These are phyloP conservation scores for Phyllosticta capitalensis DNA, from an alignment of 2,329 filamentous ascomycete species.

Conservation along the genomic window DNA sequence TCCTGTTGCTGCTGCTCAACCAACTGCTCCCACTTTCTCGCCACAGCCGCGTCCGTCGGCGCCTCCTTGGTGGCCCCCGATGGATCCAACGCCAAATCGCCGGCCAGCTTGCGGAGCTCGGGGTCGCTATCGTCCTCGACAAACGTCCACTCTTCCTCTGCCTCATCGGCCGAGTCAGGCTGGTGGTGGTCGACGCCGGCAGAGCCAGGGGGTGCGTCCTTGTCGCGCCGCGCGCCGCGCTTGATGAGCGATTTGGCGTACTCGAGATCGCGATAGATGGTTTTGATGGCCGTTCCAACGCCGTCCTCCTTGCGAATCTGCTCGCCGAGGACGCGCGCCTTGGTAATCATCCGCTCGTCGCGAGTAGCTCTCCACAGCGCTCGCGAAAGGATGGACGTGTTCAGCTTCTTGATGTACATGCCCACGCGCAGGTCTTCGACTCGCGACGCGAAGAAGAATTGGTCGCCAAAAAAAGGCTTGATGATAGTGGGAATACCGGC, in stretches of 20 bases:
- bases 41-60: background rate
- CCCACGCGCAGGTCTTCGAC: slow-evolving; percentile 93
- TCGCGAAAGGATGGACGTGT: slow-evolving; percentile 72
- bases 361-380: slow-evolving; percentile 88
- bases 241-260: slow-evolving; percentile 81
- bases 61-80: background rate
- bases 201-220: background rate
- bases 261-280: slow-evolving; percentile 88
- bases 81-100: background rate
- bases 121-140: slow-evolving; percentile 55
- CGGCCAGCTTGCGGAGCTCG: slow-evolving; percentile 13
- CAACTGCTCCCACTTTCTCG: background rate
- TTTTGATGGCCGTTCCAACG: slow-evolving; percentile 81
- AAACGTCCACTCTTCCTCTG: slow-evolving; percentile 86
- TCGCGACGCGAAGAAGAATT: slow-evolving; percentile 87
- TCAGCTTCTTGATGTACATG: slow-evolving; percentile 79
- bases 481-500: slow-evolving; percentile 91
- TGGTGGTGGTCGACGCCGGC: background rate
- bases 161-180: slow-evolving; percentile 41
- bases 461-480: slow-evolving; percentile 94
- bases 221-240: slow-evolving; percentile 9
- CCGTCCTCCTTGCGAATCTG: slow-evolving; percentile 87
- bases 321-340: slow-evolving; percentile 72
- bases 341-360: slow-evolving; percentile 82
- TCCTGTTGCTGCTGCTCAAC: background rate